Base-by-base conservation (phyloP, 2,329 filamentous ascomycete species). In the Cylindrodendrum hubeiense region DNA sequence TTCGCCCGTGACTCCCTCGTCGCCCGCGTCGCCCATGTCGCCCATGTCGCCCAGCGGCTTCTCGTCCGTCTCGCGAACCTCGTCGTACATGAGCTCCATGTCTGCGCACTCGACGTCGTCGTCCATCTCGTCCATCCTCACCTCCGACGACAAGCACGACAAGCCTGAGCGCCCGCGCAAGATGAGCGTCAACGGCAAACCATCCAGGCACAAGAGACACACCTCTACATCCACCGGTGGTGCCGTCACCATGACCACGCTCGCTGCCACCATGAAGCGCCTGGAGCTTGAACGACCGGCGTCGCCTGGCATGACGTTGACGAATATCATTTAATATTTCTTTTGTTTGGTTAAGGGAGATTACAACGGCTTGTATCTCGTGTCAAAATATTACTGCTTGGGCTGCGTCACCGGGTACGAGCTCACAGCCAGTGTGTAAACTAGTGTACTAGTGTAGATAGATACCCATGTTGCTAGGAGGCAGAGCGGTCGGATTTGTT, bases 111-210 rank as follows among this genome's bases (percentile, higher is more conserved):
- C 74, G 0, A 60, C 67, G 7, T 63, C 69, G 1, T 76, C 74
- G 0, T 75, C 73, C 43, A 67, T 74, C 57, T 75, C 73, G 0
- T 74, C 73, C 2, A 63, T 64, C 1, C 41, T 56, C 5, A 60
- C 63, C 0, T 44, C 56, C n/a, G 73, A 74, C 21, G 68, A 71
- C 6, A 74, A 72, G 68, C 49, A 64, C 10, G 71, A 75, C 44
- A 73, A 75, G 64, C 71, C 68, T 30, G 66, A 49, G 0, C 74
- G 74, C 3, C 69, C 74, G 13, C 71, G 74, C 47, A 76, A 76
- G 73, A 75, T 76, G 74, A 76, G 74, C 69, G 47, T 74, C 22
- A 74, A 74, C 44, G 66, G 67, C 56, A 74, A 71, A 57, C 59
- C 68, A 5, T 62, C 69, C 13, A 62, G 71, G 5, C 74, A 76